These are phyloP conservation scores for Mycena vulgaris DNA, from an alignment of 768 basidiomycete species.

Conservation along the genomic window DNA sequence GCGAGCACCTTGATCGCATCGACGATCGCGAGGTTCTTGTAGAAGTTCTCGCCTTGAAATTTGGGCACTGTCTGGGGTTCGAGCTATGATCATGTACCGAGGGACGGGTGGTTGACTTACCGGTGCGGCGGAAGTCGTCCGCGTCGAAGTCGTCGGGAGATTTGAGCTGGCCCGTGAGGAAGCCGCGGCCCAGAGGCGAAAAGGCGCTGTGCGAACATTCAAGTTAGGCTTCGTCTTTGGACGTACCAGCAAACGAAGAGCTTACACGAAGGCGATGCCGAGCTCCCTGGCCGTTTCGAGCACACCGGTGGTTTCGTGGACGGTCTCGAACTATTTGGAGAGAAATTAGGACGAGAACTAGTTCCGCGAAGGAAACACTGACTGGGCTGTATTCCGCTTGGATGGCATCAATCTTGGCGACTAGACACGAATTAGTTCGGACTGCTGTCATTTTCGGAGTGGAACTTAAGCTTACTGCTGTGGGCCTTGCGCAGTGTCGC, in stretches of 20 bases:
- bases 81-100: too few species aligned
- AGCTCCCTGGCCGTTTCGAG: background rate
- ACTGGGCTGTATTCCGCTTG: background rate
- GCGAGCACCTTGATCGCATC: background rate
- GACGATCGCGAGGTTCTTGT: background rate
- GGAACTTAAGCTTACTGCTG: background rate
- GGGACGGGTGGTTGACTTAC: too few species aligned
- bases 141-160: background rate
- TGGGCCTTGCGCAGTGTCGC: background rate
- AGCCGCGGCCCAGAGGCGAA: background rate
- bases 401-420: background rate
- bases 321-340: conserved; percentile 3
- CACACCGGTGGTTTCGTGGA: background rate
- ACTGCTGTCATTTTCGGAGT: background rate
- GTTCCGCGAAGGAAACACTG: too few species aligned
- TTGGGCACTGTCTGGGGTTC: too few species aligned
- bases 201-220: too few species aligned
- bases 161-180: background rate
- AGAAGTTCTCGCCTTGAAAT: conserved; percentile 4
- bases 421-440: background rate
- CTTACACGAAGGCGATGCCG: background rate
- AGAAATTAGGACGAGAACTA: too few species aligned
- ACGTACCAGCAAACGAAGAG: too few species aligned
- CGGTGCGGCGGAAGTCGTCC: too few species aligned
- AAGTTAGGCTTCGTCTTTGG: too few species aligned